A percentile compares a stretch with the other conserved stretches of the same genome.
These are phyloP conservation scores for Vitis hybrid DNA, from an alignment of 177 flowering plant species.

Conservation along the genomic window DNA sequence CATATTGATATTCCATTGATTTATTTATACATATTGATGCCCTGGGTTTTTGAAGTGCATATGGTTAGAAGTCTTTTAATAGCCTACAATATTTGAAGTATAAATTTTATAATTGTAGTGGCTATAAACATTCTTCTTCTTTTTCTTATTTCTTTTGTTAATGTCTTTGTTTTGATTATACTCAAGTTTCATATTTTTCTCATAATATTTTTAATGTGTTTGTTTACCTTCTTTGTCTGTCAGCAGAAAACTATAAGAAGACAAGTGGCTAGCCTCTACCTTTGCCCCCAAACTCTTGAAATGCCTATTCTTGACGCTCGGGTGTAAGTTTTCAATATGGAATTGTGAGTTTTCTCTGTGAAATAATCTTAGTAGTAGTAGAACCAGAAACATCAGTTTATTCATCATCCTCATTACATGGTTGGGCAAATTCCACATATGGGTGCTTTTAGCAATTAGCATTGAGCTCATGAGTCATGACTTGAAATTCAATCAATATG, in stretches of 20 bases:
- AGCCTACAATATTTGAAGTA: no score
- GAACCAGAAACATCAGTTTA: no score
- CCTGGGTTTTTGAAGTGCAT: neutral
- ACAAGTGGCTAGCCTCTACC: constrained; percentile 64
- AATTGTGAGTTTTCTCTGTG: neutral
- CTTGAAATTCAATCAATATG: no score
- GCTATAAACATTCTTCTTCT: no score
- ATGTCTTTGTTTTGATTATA: no score
- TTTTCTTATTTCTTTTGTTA: no score
- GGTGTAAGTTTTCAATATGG: constrained; percentile 38
- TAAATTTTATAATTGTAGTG: no score
- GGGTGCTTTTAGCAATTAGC: no score
- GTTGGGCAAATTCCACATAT: no score
- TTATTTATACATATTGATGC: neutral
- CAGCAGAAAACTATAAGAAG: constrained; percentile 58
- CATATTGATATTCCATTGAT: neutral
- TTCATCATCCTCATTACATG: no score
- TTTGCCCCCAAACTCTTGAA: constrained; percentile 72
- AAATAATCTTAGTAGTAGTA: no score
- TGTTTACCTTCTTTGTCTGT: constrained; percentile 2
- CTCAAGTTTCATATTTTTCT: neutral
- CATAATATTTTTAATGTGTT: neutral
- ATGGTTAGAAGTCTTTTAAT: neutral
- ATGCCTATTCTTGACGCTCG: constrained; percentile 72
- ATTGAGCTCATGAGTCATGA: no score